These are phyloP conservation scores for Dactylis glomerata DNA, from an alignment of 176 grass and related monocot species.

Conservation along the genomic window DNA sequence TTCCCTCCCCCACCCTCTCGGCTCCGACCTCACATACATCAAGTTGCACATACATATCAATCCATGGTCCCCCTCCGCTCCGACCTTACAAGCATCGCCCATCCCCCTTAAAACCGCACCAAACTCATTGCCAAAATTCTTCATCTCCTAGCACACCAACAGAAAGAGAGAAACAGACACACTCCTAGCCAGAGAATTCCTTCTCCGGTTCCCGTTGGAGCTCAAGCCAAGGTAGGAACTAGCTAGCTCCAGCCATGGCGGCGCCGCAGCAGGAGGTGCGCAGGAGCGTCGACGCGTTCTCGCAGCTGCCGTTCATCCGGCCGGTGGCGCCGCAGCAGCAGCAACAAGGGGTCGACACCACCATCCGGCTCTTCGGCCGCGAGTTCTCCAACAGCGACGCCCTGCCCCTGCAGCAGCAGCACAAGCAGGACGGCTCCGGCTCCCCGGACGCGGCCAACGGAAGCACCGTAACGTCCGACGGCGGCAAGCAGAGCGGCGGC, in stretches of 20 bases:
- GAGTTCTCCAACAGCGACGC: slow-evolving; percentile 59
- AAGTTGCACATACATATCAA: too few species aligned
- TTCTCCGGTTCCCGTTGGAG: neutral
- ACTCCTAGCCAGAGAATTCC: neutral
- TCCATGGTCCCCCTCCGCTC: slow-evolving; percentile 34
- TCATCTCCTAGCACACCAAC: slow-evolving; percentile 2
- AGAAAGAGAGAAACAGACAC: neutral
- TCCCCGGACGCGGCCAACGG: slow-evolving; percentile 34
- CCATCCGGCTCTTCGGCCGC: slow-evolving; percentile 86
- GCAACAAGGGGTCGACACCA: slow-evolving; percentile 14
- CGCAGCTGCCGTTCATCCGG: slow-evolving; percentile 79
- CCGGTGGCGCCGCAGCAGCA: neutral
- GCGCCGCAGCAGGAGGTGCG: slow-evolving; percentile 47
- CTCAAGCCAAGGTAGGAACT: too few species aligned
- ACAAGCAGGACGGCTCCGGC: neutral
- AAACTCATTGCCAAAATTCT: slow-evolving; percentile 48
- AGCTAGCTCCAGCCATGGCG: slow-evolving; percentile 67
- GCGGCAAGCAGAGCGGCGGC: neutral
- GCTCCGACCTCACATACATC: neutral
- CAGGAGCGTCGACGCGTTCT: slow-evolving; percentile 83
- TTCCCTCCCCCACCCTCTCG: neutral
- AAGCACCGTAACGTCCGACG: slow-evolving; percentile 30
- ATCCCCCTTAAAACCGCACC: slow-evolving; percentile 54
- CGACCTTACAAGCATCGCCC: slow-evolving; percentile 21
- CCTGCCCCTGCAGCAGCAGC: neutral